phyloP scores from a whole-genome alignment of 2,329 filamentous ascomycete species.

The Neoarthrinium moseri region DNA sequence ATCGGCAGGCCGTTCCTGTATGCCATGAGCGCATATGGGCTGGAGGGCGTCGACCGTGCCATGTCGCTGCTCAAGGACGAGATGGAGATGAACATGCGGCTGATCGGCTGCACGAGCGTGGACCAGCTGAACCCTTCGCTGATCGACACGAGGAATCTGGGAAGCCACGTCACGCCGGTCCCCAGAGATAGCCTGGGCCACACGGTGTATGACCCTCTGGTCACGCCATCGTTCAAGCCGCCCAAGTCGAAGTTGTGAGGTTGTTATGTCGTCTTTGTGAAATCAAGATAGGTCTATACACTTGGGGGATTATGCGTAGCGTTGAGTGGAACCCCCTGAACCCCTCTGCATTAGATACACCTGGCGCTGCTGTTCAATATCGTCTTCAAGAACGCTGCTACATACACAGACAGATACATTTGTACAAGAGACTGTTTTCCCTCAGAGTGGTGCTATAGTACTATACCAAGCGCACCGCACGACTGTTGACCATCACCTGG shows the following conservation, averaged over 20 bases:
- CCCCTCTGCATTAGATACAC: too few relatives aligned
- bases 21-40: constrained; percentile 90
- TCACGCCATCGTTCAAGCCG: constrained; percentile 47
- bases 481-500: too few relatives aligned
- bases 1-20: constrained; percentile 95
- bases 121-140: constrained; percentile 78
- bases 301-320: too few relatives aligned
- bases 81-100: constrained; percentile 98
- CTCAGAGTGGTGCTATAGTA: too few relatives aligned
- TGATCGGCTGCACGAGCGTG: constrained; percentile 77
- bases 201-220: constrained; percentile 54
- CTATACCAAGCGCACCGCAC: too few relatives aligned
- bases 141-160: constrained; percentile 73
- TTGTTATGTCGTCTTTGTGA: too few relatives aligned
- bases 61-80: constrained; percentile 94
- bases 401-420: too few relatives aligned
- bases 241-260: constrained; percentile 49
- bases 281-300: too few relatives aligned
- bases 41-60: constrained; percentile 82
- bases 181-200: constrained; percentile 47
- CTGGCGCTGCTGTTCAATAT: too few relatives aligned
- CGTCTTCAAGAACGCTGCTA: too few relatives aligned
- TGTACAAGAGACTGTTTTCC: too few relatives aligned
- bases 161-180: constrained; percentile 47
- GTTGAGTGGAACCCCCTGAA: too few relatives aligned